Evolutionary conservation across 1,139 yeast species (phyloP), one percentile per base, ranked within the genome.

Genomic region (Trichomonascaceae sp.): DNA sequence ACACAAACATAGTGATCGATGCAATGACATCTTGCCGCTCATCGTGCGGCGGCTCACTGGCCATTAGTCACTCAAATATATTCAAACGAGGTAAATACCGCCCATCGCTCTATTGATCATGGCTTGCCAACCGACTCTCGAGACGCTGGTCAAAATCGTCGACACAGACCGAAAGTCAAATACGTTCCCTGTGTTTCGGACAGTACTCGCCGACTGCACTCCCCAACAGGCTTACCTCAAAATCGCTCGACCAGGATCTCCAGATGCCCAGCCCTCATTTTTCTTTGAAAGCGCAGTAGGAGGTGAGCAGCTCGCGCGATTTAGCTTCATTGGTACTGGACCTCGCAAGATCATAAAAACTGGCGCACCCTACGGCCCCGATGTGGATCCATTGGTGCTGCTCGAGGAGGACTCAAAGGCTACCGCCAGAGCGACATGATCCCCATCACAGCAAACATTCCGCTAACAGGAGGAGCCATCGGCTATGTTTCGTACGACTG

Each of bases 401-500:
- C 65, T 89, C 40, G 95, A 89, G 54, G 45, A 69, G 30, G 95
- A 87, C 64, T 89, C 60, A 54, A 63, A 8, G 58, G 64, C 30
- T 73, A 69, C 49, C 69, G 67, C 37, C 85, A 81, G 49, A 84
- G 89, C 0, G 60, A 78, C 28, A 92, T 93, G 27, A 61, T 80
- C 38, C 49, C 55, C 3, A 43, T 49, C 22, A 32, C 43, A 9
- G 96, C 96, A 6, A n/a, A n/a, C n/a, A n/a, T n/a, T n/a, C 23
- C 23, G 6, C 65, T 87, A 38, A 76, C 89, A 48, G 98, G 99
- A 36, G 99, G 98, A 43, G 97, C 97, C 6, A 70, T 89, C 34
- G 98, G 98, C 0, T 89, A 85, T 52, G 75, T 89, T 31, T 82
- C 96, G 0, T 89, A 89, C 51, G 99, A 92, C 56, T 89, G 99